phyloP scores from a whole-genome alignment of 2,329 filamentous ascomycete genomes.

The Claviceps maximensis region DNA sequence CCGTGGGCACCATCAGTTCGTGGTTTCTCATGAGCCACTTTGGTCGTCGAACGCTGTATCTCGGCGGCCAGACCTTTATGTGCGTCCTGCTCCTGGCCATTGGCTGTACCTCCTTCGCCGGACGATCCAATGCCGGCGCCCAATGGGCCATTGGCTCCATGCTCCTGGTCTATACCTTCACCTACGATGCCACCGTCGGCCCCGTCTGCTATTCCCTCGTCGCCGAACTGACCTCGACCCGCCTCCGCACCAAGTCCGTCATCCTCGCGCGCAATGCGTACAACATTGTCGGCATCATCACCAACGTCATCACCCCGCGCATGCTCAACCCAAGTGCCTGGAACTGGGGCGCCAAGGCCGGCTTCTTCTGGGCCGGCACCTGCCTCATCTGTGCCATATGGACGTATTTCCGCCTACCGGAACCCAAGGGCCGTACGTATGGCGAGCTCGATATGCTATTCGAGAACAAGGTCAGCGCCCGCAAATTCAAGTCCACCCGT shows the following conservation, averaged over 20 bases:
- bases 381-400: conserved; percentile 33
- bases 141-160: conserved; percentile 36
- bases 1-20: conserved; percentile 30
- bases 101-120: conserved; percentile 41
- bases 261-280: conserved; percentile 33
- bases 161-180: conserved; percentile 29
- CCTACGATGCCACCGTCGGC: conserved; percentile 26
- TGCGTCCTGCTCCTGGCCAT: conserved; percentile 26
- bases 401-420: conserved; percentile 39
- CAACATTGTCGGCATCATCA: conserved; percentile 33
- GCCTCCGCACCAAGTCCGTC: conserved; percentile 32
- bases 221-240: conserved; percentile 33
- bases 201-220: conserved; percentile 75
- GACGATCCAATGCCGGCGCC: conserved; percentile 30
- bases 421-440: conserved; percentile 39
- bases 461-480: conserved; percentile 27
- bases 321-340: conserved; percentile 34
- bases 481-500: conserved; percentile 25
- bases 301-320: conserved; percentile 31
- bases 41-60: conserved; percentile 32
- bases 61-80: conserved; percentile 36
- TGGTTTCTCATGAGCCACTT: conserved; percentile 31
- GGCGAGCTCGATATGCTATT: conserved; percentile 45
- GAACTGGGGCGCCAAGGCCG: conserved; percentile 35
- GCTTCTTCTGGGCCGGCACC: conserved; percentile 31